These are phyloP conservation scores for Kodamaea neixiangensis DNA, from an alignment of 805 yeast genomes.

Conservation along the genomic window DNA sequence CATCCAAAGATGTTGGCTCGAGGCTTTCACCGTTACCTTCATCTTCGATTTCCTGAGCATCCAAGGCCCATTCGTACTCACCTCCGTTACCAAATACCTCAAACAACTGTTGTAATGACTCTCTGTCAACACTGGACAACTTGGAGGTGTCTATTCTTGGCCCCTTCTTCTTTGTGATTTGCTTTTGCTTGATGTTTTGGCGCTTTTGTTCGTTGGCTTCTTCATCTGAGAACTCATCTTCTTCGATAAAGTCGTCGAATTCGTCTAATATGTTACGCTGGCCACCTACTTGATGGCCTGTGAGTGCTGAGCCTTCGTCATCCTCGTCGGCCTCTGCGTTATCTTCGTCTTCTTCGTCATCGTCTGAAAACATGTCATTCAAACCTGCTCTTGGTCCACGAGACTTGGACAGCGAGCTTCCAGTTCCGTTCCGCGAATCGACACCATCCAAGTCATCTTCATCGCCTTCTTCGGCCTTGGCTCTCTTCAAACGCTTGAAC, in stretches of 20 bases:
- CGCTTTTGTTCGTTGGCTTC: conserved; percentile 43
- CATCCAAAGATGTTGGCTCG: conserved; percentile 68
- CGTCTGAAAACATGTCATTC: conserved; percentile 72
- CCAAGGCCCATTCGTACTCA: conserved; percentile 97
- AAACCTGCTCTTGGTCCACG: conserved; percentile 37
- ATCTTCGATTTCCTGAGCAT: conserved; percentile 73
- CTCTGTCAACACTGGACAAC: conserved; percentile 73
- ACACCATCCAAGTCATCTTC: conserved; percentile 31
- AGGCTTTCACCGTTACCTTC: conserved; percentile 53
- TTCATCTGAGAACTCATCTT: conserved; percentile 92
- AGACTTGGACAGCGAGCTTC: conserved; percentile 16
- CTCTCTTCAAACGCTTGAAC: conserved; percentile 84
- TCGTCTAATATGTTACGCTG: conserved; percentile 63
- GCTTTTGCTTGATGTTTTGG: conserved; percentile 32
- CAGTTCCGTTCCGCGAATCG: conserved; percentile 26
- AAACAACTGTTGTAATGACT: conserved; percentile 86
- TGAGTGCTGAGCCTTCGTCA: conserved; percentile 10
- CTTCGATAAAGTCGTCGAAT: conserved; percentile 95
- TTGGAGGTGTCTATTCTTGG: conserved; percentile 58
- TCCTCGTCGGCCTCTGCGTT: conserved; percentile 36
- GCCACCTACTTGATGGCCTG: conserved; percentile 23
- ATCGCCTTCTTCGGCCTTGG: conserved; percentile 44
- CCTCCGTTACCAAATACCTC: conserved; percentile 97
- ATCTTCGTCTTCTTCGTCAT: conserved; percentile 28
- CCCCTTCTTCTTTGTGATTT: conserved; percentile 33